Base-by-base conservation (phyloP, 2,329 filamentous ascomycete species). In the Aspergillus caelatus region DNA sequence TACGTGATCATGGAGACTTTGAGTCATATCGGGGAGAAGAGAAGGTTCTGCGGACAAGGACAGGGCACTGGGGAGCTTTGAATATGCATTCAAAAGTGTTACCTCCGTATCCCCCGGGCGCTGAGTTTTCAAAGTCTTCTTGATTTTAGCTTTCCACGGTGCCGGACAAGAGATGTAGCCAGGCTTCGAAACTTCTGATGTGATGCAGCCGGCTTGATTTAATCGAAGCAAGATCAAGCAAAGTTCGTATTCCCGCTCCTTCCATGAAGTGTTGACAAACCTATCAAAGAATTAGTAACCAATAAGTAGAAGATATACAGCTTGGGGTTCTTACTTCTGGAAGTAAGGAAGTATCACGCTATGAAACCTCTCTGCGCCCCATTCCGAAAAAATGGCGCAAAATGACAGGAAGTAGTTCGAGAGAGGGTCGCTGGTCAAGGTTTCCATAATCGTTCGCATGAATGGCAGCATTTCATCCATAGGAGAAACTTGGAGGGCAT, bases 391-490 rank as follows among this genome's bases (percentile, higher is more conserved):
- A 58, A 92, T 89, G 16, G 90, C 89, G 77, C 93, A 97, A 77
- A 98, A 97, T 0, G 89, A 85, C 50, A 98, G 85, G 75, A 97
- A 98, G 81, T 89, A 90, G 58, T 79, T 79, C 71, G 89, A 86
- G 71, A 94, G 84, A 1, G 85, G 84, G 52, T 90, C 87, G 58
- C 85, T 85, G 4, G 86, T 88, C 55, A 96, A 80, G 4, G 82
- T 80, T 39, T 89, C 87, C 74, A 87, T 86, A 53, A 96, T 83
- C 4, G 86, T 78, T 19, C 86, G 85, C 62, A 94, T 85, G 43
- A 87, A 85, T 1, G 91, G 87, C 48, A 96, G 88, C 41, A 96
- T 80, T 8, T 89, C 85, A 70, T 96, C 92, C 74, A 97, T 88
- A 1, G 94, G 89, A 7, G 93, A 90, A 68, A 88, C 85, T 68